phyloP scores from a whole-genome alignment of 1,284 basidiomycete genomes.

The Wolfiporia cocos region DNA sequence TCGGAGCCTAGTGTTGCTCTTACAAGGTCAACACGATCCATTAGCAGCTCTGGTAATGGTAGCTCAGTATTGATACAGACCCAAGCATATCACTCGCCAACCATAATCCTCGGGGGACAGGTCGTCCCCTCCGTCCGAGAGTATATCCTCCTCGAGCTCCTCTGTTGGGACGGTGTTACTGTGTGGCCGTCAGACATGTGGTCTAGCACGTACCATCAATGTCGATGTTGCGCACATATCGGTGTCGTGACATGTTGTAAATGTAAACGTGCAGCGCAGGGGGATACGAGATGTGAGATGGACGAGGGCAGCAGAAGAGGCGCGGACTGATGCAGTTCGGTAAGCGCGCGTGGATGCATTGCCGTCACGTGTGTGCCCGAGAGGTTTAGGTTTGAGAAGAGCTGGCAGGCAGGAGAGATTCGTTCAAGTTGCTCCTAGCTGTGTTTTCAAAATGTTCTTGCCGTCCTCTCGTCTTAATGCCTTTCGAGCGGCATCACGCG shows the following conservation, averaged over 20 bases:
- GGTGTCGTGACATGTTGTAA: constrained; percentile 76
- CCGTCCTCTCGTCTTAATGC: background rate
- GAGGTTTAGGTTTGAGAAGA: too few species aligned
- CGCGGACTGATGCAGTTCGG: too few species aligned
- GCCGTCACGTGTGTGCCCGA: too few species aligned
- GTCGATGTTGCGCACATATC: constrained; percentile 86
- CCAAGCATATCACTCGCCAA: constrained; percentile 21
- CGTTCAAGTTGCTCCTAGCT: too few species aligned
- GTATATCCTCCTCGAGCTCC: constrained; percentile 68
- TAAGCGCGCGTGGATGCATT: too few species aligned
- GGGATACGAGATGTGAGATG: background rate
- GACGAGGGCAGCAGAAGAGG: too few species aligned
- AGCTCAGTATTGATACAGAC: background rate
- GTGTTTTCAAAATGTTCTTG: background rate
- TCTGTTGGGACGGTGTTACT: constrained; percentile 34
- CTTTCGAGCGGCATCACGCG: constrained; percentile 34
- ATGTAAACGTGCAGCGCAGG: constrained; percentile 5
- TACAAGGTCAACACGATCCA: constrained; percentile 63
- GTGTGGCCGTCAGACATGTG: constrained; percentile 1
- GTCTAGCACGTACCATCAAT: constrained; percentile 56
- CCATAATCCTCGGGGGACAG: constrained; percentile 69
- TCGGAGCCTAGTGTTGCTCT: constrained; percentile 64
- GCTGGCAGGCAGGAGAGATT: too few species aligned
- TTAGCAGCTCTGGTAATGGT: constrained; percentile 58
- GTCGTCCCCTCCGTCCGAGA: constrained; percentile 66